Percentiles rank a stretch among this genome's conserved stretches.
These are phyloP conservation scores for Microsporum ferrugineum DNA, from an alignment of 2,329 filamentous ascomycete genomes.

Conservation along the genomic window DNA sequence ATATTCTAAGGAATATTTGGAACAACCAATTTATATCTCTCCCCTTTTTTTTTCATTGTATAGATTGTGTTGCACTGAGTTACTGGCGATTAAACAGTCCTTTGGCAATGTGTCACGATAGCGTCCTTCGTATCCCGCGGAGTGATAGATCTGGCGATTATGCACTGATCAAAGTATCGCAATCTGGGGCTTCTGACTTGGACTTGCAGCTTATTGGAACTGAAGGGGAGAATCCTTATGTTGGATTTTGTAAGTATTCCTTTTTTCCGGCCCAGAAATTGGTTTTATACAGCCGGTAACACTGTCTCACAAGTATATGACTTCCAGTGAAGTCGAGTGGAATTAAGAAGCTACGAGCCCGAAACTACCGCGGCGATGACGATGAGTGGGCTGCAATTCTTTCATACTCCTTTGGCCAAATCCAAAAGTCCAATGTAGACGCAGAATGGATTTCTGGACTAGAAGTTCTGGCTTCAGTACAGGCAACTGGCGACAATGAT, in stretches of 20 bases:
- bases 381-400: conserved; percentile 33
- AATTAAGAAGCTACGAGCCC: conserved; percentile 30
- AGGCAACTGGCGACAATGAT: conserved; percentile 13
- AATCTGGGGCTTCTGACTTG: conserved; percentile 28
- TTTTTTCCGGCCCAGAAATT: neutral
- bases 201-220: conserved; percentile 48
- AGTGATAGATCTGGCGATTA: conserved; percentile 31
- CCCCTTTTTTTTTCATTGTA: neutral
- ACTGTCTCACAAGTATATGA: neutral
- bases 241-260: conserved; percentile 31
- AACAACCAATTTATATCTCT: neutral
- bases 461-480: conserved; percentile 23
- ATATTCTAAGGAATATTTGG: neutral
- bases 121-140: conserved; percentile 41
- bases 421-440: conserved; percentile 12
- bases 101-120: conserved; percentile 15
- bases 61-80: neutral
- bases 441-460: conserved; percentile 20
- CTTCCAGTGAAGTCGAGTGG: conserved; percentile 28
- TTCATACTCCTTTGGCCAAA: conserved; percentile 26
- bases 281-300: neutral
- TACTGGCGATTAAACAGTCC: neutral
- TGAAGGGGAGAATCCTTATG: conserved; percentile 46
- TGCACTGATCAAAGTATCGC: conserved; percentile 42
- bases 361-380: conserved; percentile 34